Evolutionary conservation across 345 rosid genomes (phyloP).

Genomic region (Camelina laxa): DNA sequence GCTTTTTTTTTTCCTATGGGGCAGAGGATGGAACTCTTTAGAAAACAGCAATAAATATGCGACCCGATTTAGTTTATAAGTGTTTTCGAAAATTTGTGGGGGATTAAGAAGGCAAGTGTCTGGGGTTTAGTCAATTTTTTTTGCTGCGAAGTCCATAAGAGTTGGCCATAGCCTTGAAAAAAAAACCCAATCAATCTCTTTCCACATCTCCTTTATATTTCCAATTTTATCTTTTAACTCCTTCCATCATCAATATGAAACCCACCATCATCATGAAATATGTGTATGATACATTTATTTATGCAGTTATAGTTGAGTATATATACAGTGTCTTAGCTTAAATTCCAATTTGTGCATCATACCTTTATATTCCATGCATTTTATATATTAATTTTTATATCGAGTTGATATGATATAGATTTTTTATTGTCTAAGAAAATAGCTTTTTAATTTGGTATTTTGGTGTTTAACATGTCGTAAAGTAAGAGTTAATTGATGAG

Average conservation of each 20-base stretch:
- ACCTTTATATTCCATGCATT: background rate
- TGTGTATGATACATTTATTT: background rate
- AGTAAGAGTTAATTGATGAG: background rate
- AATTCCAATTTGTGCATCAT: background rate
- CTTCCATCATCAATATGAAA: conserved; percentile 31
- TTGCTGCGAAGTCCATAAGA: conserved; percentile 37
- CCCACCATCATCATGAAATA: conserved; percentile 24
- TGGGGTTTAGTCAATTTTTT: conserved; percentile 19
- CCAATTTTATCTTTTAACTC: conserved; percentile 21
- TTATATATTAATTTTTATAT: background rate
- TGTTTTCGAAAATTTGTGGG: conserved; percentile 7
- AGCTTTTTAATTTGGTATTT: background rate
- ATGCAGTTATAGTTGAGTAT: background rate
- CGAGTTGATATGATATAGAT: background rate
- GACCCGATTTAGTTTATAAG: conserved; percentile 7
- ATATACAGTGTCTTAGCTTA: conserved; percentile 7
- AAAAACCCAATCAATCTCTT: conserved; percentile 29
- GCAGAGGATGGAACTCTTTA: conserved; percentile 36
- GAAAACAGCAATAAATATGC: conserved; percentile 22
- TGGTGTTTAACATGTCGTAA: background rate
- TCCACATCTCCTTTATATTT: conserved; percentile 31
- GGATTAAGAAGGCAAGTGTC: conserved; percentile 20
- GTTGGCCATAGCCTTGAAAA: conserved; percentile 39
- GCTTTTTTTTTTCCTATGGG: conserved; percentile 18
- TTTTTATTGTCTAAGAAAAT: no score